phyloP scores from a whole-genome alignment of 345 rosid species.

The Turnera subulata region DNA sequence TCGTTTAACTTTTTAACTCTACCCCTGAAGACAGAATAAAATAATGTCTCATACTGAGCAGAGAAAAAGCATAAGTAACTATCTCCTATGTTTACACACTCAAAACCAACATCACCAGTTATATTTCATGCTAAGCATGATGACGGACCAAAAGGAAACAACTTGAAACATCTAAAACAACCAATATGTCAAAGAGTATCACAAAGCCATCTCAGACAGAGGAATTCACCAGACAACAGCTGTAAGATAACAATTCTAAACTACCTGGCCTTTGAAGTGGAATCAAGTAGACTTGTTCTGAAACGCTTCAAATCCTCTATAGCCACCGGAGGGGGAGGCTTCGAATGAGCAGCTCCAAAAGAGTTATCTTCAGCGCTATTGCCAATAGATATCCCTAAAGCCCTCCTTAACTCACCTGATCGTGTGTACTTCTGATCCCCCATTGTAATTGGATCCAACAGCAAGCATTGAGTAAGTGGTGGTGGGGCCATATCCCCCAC shows the following conservation, averaged over 20 bases:
- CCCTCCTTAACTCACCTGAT: conserved; percentile 41
- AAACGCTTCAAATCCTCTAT: conserved; percentile 48
- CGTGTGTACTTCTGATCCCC: conserved; percentile 35
- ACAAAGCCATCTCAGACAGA: no score
- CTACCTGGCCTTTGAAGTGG: conserved; percentile 44
- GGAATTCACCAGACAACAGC: background rate
- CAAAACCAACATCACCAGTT: no score
- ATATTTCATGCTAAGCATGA: no score
- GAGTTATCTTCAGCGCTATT: conserved; percentile 35
- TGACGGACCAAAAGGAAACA: no score
- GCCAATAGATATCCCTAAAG: conserved; percentile 40
- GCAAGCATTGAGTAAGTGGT: conserved; percentile 27
- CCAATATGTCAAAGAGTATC: background rate
- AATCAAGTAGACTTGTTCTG: conserved; percentile 32
- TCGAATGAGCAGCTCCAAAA: conserved; percentile 40
- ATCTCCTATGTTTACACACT: no score
- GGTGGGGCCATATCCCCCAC: conserved; percentile 18
- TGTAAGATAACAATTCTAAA: background rate
- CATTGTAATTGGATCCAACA: conserved; percentile 45
- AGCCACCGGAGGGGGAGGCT: conserved; percentile 36
- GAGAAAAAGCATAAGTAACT: no score
- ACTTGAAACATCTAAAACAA: no score
- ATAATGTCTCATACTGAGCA: conserved; percentile 9
- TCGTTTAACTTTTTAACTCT: conserved; percentile 36
- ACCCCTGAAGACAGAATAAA: conserved; percentile 28